phyloP scores from a whole-genome alignment of 352 stramenopile species.

The Globisporangium cederbergense region DNA sequence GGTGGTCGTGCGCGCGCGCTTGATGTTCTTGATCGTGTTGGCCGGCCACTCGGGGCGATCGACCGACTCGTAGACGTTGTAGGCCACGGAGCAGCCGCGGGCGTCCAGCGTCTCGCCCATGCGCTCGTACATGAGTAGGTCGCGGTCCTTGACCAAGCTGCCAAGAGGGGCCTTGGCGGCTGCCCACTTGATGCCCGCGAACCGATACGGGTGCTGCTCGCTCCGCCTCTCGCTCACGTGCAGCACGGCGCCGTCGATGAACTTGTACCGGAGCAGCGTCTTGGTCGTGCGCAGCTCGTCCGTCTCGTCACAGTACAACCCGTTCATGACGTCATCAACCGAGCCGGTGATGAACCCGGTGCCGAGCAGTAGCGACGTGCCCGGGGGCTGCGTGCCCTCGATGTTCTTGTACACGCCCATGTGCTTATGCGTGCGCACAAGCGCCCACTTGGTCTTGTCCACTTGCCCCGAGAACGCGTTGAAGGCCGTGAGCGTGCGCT shows the following conservation, averaged over 20 bases:
- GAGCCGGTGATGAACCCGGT: slow-evolving; percentile 31
- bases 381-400: neutral
- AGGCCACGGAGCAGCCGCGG: slow-evolving; percentile 28
- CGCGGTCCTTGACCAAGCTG: slow-evolving; percentile 29
- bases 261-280: slow-evolving; percentile 29
- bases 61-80: slow-evolving; percentile 42
- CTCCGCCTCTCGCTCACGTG: slow-evolving; percentile 28
- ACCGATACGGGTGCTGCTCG: slow-evolving; percentile 26
- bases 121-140: slow-evolving; percentile 50
- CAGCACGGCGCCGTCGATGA: slow-evolving; percentile 34
- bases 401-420: slow-evolving; percentile 9
- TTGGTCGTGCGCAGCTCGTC: slow-evolving; percentile 32
- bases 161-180: slow-evolving; percentile 28
- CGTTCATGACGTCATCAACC: slow-evolving; percentile 67
- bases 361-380: slow-evolving; percentile 37
- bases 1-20: slow-evolving; percentile 21
- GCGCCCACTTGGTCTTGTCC: slow-evolving; percentile 3
- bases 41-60: slow-evolving; percentile 26
- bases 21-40: slow-evolving; percentile 25
- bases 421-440: slow-evolving; percentile 7
- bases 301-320: slow-evolving; percentile 94
- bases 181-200: slow-evolving; percentile 43
- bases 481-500: neutral
- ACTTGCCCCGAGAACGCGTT: neutral
- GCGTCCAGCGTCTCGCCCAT: slow-evolving; percentile 31